Base-by-base conservation (phyloP, 169 alveolate genomes). In the Theileria orientalis region DNA sequence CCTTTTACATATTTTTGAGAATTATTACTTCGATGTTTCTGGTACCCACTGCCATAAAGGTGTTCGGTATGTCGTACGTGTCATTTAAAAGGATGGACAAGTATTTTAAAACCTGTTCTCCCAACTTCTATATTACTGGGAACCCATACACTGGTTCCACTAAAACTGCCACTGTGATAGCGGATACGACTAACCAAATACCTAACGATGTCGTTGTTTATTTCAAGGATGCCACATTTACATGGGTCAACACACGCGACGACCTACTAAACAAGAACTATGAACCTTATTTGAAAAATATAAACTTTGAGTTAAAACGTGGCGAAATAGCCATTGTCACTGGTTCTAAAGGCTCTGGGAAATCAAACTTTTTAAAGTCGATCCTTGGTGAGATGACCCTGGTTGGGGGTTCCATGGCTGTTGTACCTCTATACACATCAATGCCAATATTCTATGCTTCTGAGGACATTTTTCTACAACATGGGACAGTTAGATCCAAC, bases 371-470 rank as follows among this genome's bases (percentile, higher is more conserved):
- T 57, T 46, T 82, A 19, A 82, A 82, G 76, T 29, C 89, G 6
- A 33, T 74, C 7, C 75, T 82, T 8, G 89, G 89, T 35, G 89
- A 82, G 71, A 66, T 82, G 83, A 74, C 68, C 21, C 64, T 82
- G 68, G 77, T 74, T 51, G 70, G 68, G 1, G 89, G 89, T 19
- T 69, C 80, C 25, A 82, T 82, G 89, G 84, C 85, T 2, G 89
- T 82, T 0, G 73, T 74, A 21, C 84, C 89, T 0, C 63, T 82
- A 19, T 51, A 69, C 51, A 59, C 79, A 2, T 71, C 62, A 0
- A 82, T 72, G 89, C 89, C 84, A 21, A 82, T 82, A 2, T 82
- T 73, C 68, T 82, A 82, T 54, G 68, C 80, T 8, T 69, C 89
- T 2, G 85, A 82, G 63, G 84, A 82, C 16, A 63, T 73, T n/a